phyloP scores from a whole-genome alignment of 495 filamentous ascomycete genomes.

The Talaromyces adpressus region DNA sequence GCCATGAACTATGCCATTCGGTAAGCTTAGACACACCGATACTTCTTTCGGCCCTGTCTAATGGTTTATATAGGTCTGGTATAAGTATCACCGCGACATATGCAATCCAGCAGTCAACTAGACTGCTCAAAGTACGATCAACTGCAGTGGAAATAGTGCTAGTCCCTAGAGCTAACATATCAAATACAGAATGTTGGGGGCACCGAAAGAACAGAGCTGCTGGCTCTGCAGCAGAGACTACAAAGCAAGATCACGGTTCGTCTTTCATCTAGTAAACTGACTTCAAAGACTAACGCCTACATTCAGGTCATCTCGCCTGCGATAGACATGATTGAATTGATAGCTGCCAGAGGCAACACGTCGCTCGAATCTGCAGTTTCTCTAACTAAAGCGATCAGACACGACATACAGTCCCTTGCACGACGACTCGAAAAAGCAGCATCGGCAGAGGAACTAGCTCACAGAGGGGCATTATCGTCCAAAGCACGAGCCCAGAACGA shows the following conservation, averaged over 20 bases:
- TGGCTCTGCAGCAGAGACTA: slow-evolving; percentile 63
- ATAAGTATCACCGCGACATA: slow-evolving; percentile 81
- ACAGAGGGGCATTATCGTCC: slow-evolving; percentile 40
- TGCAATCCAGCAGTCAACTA: slow-evolving; percentile 73
- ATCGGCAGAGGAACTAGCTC: slow-evolving; percentile 53
- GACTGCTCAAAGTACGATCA: slow-evolving; percentile 67
- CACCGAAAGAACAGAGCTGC: slow-evolving; percentile 62
- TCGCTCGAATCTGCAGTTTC: slow-evolving; percentile 84
- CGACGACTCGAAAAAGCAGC: slow-evolving; percentile 66
- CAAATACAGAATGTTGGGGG: slow-evolving; percentile 57
- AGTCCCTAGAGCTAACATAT: not conserved
- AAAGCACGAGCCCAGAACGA: slow-evolving; percentile 42
- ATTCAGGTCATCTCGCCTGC: slow-evolving; percentile 78
- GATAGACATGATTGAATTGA: slow-evolving; percentile 90
- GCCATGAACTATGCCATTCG: slow-evolving; percentile 87
- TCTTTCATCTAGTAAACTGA: not conserved
- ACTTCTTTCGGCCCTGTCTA: not conserved
- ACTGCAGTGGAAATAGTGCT: not conserved
- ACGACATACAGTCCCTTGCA: slow-evolving; percentile 81
- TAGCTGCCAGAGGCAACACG: slow-evolving; percentile 90
- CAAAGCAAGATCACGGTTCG: slow-evolving; percentile 79
- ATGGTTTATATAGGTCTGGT: slow-evolving; percentile 52
- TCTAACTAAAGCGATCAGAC: slow-evolving; percentile 78
- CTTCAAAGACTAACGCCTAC: not conserved
- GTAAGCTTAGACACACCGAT: slow-evolving; percentile 19